phyloP scores from a whole-genome alignment of 805 yeast genomes.

The Hanseniaspora clermontiae region DNA sequence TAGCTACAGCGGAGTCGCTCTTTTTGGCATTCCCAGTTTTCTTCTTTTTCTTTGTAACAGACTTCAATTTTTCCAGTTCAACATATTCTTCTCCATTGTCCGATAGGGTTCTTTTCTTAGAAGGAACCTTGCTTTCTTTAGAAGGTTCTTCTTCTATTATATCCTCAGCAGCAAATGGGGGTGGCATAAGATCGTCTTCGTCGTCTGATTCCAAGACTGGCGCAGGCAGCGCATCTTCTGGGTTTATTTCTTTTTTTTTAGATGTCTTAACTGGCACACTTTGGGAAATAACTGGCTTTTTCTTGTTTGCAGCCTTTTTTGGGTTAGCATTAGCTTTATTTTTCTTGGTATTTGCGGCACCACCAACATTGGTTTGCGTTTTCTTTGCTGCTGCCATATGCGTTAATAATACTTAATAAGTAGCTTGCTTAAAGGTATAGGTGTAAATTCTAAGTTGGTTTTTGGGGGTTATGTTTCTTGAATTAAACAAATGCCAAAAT shows the following conservation, averaged over 20 bases:
- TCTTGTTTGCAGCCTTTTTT: background rate
- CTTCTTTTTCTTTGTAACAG: conserved; percentile 29
- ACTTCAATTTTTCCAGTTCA: conserved; percentile 56
- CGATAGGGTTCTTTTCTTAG: conserved; percentile 16
- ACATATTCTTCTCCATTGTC: conserved; percentile 36
- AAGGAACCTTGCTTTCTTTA: conserved; percentile 12
- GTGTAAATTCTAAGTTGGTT: too few species aligned
- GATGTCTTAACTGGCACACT: background rate
- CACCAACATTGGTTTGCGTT: background rate
- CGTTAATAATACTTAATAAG: too few species aligned
- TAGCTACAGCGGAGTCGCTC: background rate
- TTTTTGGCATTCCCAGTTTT: conserved; percentile 14
- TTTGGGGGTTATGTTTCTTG: too few species aligned
- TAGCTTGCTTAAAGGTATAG: too few species aligned
- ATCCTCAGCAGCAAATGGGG: conserved; percentile 28
- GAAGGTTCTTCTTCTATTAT: conserved; percentile 10
- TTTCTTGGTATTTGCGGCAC: background rate
- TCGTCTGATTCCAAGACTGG: conserved; percentile 17
- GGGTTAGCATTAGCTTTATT: background rate
- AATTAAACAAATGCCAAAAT: background rate
- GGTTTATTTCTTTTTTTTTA: background rate
- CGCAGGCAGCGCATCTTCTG: conserved; percentile 17
- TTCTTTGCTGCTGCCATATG: background rate
- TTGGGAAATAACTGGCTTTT: background rate
- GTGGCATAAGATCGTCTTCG: conserved; percentile 20